Conservation (phyloP, 2,329 filamentous ascomycete genomes). For the Claviceps quebecensis region DNA sequence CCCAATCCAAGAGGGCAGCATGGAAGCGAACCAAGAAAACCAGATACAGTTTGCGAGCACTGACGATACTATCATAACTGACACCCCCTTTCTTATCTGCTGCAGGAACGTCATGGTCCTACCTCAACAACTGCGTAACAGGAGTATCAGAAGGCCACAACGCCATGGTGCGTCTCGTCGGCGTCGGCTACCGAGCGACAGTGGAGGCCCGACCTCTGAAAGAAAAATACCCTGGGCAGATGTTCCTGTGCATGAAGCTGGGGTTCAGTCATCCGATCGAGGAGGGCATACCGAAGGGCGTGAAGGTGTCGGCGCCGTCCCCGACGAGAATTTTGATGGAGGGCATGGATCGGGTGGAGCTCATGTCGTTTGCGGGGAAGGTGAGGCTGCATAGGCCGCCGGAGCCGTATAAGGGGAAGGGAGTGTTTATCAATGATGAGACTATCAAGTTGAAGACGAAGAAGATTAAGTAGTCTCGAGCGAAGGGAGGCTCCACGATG, state of each 20-base stretch:
- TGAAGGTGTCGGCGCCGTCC: slow-evolving; percentile 77
- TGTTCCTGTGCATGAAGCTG: slow-evolving; percentile 86
- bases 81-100: not conserved
- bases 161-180: slow-evolving; percentile 80
- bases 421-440: slow-evolving; percentile 95
- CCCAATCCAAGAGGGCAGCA: too few relatives aligned
- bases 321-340: slow-evolving; percentile 86
- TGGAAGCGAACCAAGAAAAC: not conserved
- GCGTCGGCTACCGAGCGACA: slow-evolving; percentile 86
- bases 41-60: too few relatives aligned
- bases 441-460: slow-evolving; percentile 97
- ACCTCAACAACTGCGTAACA: slow-evolving; percentile 79
- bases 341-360: slow-evolving; percentile 69
- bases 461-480: slow-evolving; percentile 66
- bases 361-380: slow-evolving; percentile 82
- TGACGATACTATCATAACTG: not conserved
- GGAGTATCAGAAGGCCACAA: slow-evolving; percentile 95
- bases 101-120: slow-evolving; percentile 74
- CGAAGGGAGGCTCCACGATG: not conserved
- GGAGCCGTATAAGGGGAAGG: slow-evolving; percentile 98
- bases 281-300: slow-evolving; percentile 65
- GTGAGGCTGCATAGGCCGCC: slow-evolving; percentile 81
- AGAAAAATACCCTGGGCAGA: slow-evolving; percentile 65
- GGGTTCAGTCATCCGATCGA: slow-evolving; percentile 95
- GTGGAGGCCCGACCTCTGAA: slow-evolving; percentile 65